Evolutionary conservation across 2,329 filamentous ascomycete genomes (phyloP).

Genomic region (Cytospora mali): DNA sequence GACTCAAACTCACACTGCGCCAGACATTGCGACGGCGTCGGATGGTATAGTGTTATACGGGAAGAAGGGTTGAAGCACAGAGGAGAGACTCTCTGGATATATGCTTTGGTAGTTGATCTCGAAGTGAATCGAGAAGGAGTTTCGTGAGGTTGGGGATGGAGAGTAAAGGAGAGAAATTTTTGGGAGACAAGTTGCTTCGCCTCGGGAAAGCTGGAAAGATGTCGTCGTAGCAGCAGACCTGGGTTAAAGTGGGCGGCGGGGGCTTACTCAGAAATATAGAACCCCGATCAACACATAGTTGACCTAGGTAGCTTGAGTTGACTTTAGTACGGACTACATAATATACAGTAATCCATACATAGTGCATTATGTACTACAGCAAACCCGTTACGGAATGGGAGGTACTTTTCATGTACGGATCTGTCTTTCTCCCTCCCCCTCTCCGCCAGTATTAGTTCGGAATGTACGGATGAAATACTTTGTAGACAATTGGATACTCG

Average conservation of each 20-base stretch:
- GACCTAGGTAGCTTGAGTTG: no score
- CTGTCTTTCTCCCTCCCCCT: background rate
- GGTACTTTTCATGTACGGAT: background rate
- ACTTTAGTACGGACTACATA: background rate
- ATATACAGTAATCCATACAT: background rate
- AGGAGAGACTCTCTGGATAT: slow-evolving; percentile 18
- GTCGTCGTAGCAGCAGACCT: slow-evolving; percentile 23
- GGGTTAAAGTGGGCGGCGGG: slow-evolving; percentile 22
- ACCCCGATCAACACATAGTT: background rate
- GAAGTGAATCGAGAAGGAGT: slow-evolving; percentile 21
- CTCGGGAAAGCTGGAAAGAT: slow-evolving; percentile 25
- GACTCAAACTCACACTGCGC: slow-evolving; percentile 63
- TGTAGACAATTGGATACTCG: background rate
- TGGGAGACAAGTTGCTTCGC: slow-evolving; percentile 17
- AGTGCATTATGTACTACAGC: background rate
- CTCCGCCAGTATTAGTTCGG: background rate
- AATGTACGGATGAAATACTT: background rate
- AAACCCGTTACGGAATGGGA: background rate
- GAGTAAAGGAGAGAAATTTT: slow-evolving; percentile 27
- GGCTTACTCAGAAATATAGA: slow-evolving; percentile 26
- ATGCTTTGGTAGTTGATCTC: slow-evolving; percentile 12
- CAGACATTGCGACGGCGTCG: slow-evolving; percentile 51
- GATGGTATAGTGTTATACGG: slow-evolving; percentile 33
- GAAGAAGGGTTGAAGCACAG: slow-evolving; percentile 14
- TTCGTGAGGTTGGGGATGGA: slow-evolving; percentile 22